phyloP scores from a whole-genome alignment of 345 rosid genomes.

The Moricandia arvensis region DNA sequence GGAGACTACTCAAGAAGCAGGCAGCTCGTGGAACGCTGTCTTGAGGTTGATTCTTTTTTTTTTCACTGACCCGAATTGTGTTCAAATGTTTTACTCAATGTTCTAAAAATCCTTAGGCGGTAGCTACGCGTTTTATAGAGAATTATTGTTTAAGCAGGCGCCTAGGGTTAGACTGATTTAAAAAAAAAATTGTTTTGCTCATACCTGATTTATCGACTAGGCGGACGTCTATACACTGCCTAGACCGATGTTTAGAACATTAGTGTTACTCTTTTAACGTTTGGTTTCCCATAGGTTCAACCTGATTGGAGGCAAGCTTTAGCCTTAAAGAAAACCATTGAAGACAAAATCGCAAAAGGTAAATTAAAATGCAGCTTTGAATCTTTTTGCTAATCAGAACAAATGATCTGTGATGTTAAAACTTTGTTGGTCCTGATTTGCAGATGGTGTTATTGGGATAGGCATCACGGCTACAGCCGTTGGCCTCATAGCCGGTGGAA shows the following conservation, averaged over 20 bases:
- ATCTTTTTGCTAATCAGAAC: not conserved
- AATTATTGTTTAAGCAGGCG: no score
- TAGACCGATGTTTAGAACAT: no score
- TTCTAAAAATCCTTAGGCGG: no score
- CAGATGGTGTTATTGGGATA: conserved; percentile 90
- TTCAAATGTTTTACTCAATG: not conserved
- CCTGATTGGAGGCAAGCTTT: conserved; percentile 89
- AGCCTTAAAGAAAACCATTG: conserved; percentile 61
- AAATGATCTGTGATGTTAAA: not conserved
- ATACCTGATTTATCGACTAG: no score
- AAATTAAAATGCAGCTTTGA: not conserved
- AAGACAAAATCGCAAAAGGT: conserved; percentile 71
- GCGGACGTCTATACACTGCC: no score
- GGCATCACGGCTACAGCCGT: conserved; percentile 83
- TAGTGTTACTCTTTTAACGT: no score
- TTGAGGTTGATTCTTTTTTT: conserved; percentile 47
- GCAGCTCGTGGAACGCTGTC: conserved; percentile 60
- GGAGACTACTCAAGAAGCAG: conserved; percentile 71
- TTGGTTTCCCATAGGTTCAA: conserved; percentile 50
- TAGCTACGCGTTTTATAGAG: no score
- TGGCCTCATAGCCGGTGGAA: conserved; percentile 77
- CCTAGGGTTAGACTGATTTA: no score
- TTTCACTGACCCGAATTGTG: not conserved
- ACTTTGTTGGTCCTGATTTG: conserved; percentile 23
- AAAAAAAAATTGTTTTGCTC: no score